Base-by-base conservation (phyloP, 1,284 basidiomycete genomes). In the Ceratobasidium sp. region DNA sequence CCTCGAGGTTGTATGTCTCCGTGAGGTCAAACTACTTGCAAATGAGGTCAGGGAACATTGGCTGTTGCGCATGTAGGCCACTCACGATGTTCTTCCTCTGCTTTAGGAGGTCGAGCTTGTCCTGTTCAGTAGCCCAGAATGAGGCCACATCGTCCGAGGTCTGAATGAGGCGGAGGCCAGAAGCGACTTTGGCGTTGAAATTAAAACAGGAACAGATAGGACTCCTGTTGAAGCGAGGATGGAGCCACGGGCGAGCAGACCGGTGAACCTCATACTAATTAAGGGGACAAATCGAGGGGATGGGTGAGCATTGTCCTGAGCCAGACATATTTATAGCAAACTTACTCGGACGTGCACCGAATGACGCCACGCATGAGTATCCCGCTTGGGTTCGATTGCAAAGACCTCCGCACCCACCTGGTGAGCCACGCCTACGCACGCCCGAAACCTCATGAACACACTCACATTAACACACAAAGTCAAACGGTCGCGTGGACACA, bases 51-150 rank as follows among this genome's bases (percentile, higher is more conserved):
- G 28, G 49, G 21, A 56, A 44, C 44, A 25, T 38, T 36, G 46
- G 51, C 28, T 25, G 71, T 30, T n/a, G 40, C 46, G 42, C 25
- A 48, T 30, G 23, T 36, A 28, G 1, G 54, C 46, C n/a, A 60
- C 82, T 59, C 79, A 83, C 80, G 73, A 82, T 82, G 60, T 75
- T 77, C 46, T 75, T 76, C 1, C 80, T 81, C 16, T 77, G 76
- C 21, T 77, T 78, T 73, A 79, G 81, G 16, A 80, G 81, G 76
- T 85, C 80, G 49, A 83, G 78, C 78, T 87, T 86, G 67, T 87
- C 85, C 18, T 83, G 81, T 76, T 87, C 86, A 0, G 85, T 85
- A 42, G 87, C 85, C 86, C 86, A 87, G 9, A 86, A 83, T 7
- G 83, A 83, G 4, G 81, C 80, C 18, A 77, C 79, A 44, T 78